A percentile compares a stretch with the other conserved stretches of the same genome.
phyloP scores from a whole-genome alignment of 2,329 filamentous ascomycete genomes.

The Metarhizium robertsii region DNA sequence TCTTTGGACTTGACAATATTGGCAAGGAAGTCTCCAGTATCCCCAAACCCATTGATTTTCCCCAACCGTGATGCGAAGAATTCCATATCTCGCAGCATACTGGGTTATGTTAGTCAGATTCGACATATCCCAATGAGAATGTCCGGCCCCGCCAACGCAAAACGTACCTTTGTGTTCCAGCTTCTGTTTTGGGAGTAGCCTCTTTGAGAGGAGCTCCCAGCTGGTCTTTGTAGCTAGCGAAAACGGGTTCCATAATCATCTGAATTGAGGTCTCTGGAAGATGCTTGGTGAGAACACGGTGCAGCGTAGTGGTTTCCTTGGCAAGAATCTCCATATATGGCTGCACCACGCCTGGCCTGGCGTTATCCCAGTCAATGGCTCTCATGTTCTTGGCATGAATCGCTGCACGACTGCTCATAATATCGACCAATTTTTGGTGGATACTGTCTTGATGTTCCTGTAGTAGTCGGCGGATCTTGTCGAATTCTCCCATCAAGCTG shows the following conservation, averaged over 20 bases:
- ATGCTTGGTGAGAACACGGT: constrained; percentile 75
- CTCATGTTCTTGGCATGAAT: constrained; percentile 68
- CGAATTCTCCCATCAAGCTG: constrained; percentile 69
- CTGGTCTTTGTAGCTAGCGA: constrained; percentile 71
- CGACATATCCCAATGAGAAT: not conserved
- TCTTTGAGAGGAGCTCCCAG: constrained; percentile 63
- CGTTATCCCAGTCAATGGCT: constrained; percentile 62
- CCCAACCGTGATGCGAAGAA: constrained; percentile 61
- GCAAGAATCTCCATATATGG: constrained; percentile 78
- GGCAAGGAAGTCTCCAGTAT: constrained; percentile 61
- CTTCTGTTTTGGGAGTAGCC: constrained; percentile 53
- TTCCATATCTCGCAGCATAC: constrained; percentile 69
- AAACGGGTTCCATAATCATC: constrained; percentile 81
- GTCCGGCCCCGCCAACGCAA: not conserved
- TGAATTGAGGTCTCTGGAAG: constrained; percentile 66
- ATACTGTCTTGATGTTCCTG: constrained; percentile 89
- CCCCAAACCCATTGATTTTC: constrained; percentile 70
- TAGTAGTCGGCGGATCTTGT: constrained; percentile 72
- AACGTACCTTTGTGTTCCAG: constrained; percentile 62
- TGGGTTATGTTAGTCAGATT: constrained; percentile 21
- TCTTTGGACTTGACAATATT: constrained; percentile 55
- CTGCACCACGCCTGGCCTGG: constrained; percentile 37
- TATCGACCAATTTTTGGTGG: constrained; percentile 86
- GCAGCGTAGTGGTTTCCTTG: constrained; percentile 77
- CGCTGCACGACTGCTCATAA: constrained; percentile 72